These are phyloP conservation scores for Brettanomyces anomalus DNA, from an alignment of 805 yeast species.

Conservation along the genomic window DNA sequence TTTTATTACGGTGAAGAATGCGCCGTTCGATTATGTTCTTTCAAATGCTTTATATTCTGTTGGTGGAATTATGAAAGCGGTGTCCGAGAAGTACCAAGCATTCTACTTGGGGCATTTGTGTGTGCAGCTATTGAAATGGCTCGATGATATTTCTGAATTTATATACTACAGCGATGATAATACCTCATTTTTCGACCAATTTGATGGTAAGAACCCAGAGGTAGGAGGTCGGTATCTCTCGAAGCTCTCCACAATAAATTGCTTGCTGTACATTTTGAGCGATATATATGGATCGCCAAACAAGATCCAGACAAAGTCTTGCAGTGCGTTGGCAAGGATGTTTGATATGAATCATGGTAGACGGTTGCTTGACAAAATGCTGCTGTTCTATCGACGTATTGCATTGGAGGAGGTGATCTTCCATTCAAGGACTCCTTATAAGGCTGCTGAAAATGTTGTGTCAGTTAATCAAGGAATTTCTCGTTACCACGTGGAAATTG, in stretches of 20 bases:
- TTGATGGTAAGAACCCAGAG: constrained; percentile 16
- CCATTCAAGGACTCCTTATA: constrained; percentile 38
- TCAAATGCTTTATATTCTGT: constrained; percentile 47
- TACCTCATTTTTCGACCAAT: constrained; percentile 29
- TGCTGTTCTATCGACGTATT: constrained; percentile 39
- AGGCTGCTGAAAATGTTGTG: constrained; percentile 33
- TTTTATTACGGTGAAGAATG: constrained; percentile 39
- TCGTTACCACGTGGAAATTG: constrained; percentile 34
- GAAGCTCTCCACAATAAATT: constrained; percentile 30
- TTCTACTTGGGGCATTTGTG: constrained; percentile 30
- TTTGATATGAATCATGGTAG: constrained; percentile 36
- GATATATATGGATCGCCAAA: constrained; percentile 46
- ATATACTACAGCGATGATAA: constrained; percentile 21
- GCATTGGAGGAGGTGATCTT: constrained; percentile 50
- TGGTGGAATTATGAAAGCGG: constrained; percentile 43
- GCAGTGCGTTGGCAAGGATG: constrained; percentile 30
- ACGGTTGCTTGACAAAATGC: constrained; percentile 31
- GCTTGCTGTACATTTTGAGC: constrained; percentile 41
- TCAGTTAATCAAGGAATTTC: constrained; percentile 23
- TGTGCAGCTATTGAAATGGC: constrained; percentile 7
- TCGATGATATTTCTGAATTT: constrained; percentile 17
- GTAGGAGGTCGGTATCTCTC: constrained; percentile 28
- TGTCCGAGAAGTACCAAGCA: constrained; percentile 32
- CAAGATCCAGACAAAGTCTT: constrained; percentile 37
- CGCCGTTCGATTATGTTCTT: constrained; percentile 53